Base-by-base conservation (phyloP, 78 protist species). In the Planoprotostelium fungivorum region DNA sequence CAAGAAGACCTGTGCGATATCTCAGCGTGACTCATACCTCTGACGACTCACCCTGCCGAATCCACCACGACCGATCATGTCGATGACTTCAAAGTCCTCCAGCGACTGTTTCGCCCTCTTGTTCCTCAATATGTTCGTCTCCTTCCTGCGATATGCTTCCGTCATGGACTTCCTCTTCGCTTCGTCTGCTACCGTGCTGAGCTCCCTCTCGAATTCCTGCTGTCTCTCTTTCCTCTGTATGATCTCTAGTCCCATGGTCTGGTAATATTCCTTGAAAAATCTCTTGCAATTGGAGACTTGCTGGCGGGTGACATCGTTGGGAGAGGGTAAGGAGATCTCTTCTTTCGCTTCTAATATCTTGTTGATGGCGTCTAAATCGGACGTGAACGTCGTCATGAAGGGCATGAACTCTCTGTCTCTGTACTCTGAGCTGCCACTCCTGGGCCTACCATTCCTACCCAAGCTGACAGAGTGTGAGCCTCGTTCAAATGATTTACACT, bases 51-150 rank as follows among this genome's bases (percentile, higher is more conserved):
- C 95, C 89, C 90, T 89, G 0, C 98, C 98, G 63, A 96, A 97
- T 0, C 97, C 97, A 36, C 98, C 98, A n/a, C 94, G 63, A 1
- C 98, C 98, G 51, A 97, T 97, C 38, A 91, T 89, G 0, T 88
- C 90, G 34, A 96, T 35, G 28, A 93, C 84, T 9, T 94, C 93
- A 51, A 96, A 97, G 36, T 97, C 96, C 25, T 90, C 83, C 29
- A 88, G 89, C 35, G 87, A 84, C 94, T 90, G 89, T 84, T 92
- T 92, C 0, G 94, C 94, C 83, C 94, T 35, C 63, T 92, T 92
- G 34, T 89, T 92, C 0, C 94, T 84, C 0, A 92, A 88, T 34
- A 84, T 90, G 37, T 88, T 92, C 0, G 92, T 29, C 38, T 92
- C 94, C 29, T 36, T 39, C 38, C 84, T 88, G 37, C 36, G 87